Evolutionary conservation across 495 filamentous ascomycete species (phyloP), one percentile per base, ranked within the genome.

Genomic region (Penicillium subrubescens): DNA sequence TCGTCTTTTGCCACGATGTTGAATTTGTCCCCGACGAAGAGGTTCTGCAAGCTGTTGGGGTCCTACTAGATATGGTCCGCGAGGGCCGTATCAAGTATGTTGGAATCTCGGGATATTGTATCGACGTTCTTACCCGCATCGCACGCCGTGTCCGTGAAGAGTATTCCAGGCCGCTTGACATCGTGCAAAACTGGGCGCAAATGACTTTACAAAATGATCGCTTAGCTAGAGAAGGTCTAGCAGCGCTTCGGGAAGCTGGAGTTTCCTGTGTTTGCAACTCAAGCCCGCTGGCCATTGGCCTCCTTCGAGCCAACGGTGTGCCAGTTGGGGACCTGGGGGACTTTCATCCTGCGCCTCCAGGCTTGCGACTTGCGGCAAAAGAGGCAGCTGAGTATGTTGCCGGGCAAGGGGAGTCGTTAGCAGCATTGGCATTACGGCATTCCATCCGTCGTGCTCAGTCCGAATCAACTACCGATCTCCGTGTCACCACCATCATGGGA

Each of bases 51-150:
- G 87, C 86, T 1, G 75, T 89, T 8, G 71, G 72, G 2, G 89
- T 90, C 69, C 80, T 96, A 8, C 78, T 88, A 3, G 83, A 95
- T 43, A 77, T 93, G 57, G 89, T 88, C 63, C 81, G 86, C 53
- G 74, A 81, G 10, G 87, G 89, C 5, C 68, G 80, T 3, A 73
- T 96, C 1, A 84, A 85, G 33, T 93, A 94, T 71, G 81, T 96
- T n/a, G 93, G 93, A 19, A 93, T 96, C 64, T 93, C 89, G 23
- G 91, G 92, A 7, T 96, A 94, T 64, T 90, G 90, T 0, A 83
- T 92, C 4, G 76, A 83, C 10, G 75, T 86, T 11, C 85, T 96
- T 0, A 85, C 85, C 60, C 77, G 80, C 4, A 75, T 93, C 5
- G 86, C 92, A 2, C 83, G 89, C 70, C 79, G 84, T 66, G 77